A percentile compares a stretch with the other conserved stretches of the same genome.
These are phyloP conservation scores for Hippophae gyantsensis DNA, from an alignment of 306 rosid species.

Conservation along the genomic window DNA sequence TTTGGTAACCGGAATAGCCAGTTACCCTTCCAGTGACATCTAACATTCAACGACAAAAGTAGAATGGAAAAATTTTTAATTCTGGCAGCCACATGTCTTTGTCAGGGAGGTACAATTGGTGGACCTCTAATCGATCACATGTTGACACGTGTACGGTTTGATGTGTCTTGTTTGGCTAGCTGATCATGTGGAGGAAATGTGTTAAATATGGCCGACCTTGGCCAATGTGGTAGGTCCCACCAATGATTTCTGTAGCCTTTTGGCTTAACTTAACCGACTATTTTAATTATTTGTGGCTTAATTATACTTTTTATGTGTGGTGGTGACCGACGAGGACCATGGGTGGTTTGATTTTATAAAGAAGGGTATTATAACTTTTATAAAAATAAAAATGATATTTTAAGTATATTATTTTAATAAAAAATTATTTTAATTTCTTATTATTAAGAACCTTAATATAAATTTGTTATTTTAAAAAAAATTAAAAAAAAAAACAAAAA, in stretches of 20 bases:
- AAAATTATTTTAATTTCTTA: too few species aligned
- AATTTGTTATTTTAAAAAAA: too few species aligned
- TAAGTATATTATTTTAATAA: too few species aligned
- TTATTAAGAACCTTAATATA: too few species aligned
- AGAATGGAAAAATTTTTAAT: neutral
- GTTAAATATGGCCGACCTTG: conserved; percentile 32
- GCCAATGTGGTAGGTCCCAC: conserved; percentile 18
- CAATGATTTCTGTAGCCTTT: conserved; percentile 24
- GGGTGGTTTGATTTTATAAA: too few species aligned
- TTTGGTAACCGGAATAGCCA: conserved; percentile 17
- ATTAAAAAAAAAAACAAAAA: too few species aligned
- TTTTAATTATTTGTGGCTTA: conserved; percentile 12
- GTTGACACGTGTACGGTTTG: conserved; percentile 43
- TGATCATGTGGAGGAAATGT: conserved; percentile 19
- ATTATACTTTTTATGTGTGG: too few species aligned
- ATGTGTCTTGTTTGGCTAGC: conserved; percentile 10
- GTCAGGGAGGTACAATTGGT: conserved; percentile 3
- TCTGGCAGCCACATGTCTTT: conserved; percentile 20
- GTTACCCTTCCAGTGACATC: conserved; percentile 15
- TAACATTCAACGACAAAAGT: conserved; percentile 10
- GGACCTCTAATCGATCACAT: conserved; percentile 42
- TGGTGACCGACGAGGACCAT: too few species aligned
- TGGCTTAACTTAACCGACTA: conserved; percentile 33
- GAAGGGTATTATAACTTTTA: too few species aligned
- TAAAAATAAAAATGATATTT: too few species aligned